Evolutionary conservation across 2,329 filamentous ascomycete species (phyloP).

Genomic region (Myrmaecium sp.): DNA sequence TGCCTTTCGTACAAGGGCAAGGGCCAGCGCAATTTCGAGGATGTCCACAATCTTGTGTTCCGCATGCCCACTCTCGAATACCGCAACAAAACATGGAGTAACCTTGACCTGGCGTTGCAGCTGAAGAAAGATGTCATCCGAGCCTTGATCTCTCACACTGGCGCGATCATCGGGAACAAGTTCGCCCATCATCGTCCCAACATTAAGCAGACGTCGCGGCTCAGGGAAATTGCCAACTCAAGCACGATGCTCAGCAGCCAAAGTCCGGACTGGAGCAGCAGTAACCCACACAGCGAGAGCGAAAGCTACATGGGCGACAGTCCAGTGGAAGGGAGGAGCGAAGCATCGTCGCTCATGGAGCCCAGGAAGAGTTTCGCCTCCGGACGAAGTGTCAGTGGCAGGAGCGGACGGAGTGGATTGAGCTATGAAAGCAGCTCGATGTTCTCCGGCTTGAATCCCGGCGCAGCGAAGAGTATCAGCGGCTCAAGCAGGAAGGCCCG

Average conservation of each 20-base stretch:
- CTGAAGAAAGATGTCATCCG: conserved; percentile 91
- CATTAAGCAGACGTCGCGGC: conserved; percentile 58
- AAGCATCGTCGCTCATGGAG: too few relatives aligned
- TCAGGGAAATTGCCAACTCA: conserved; percentile 71
- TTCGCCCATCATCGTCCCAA: conserved; percentile 76
- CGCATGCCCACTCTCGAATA: conserved; percentile 87
- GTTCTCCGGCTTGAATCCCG: too few relatives aligned
- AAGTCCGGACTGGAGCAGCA: conserved; percentile 9
- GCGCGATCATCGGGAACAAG: conserved; percentile 95
- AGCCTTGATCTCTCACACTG: conserved; percentile 85
- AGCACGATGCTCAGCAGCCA: conserved; percentile 47
- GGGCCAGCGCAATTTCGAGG: conserved; percentile 86
- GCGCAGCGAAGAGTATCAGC: too few relatives aligned
- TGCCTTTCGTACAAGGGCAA: conserved; percentile 95
- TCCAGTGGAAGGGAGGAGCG: background rate
- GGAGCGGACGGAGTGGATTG: too few relatives aligned
- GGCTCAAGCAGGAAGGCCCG: too few relatives aligned
- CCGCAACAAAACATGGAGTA: conserved; percentile 98
- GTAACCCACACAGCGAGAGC: conserved; percentile 7
- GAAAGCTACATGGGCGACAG: conserved; percentile 6
- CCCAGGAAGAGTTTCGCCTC: too few relatives aligned
- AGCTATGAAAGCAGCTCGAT: too few relatives aligned
- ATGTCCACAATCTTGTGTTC: conserved; percentile 96
- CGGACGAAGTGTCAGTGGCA: too few relatives aligned
- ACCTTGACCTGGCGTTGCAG: conserved; percentile 79